Percentiles rank a stretch among this genome's conserved stretches.
These are phyloP conservation scores for Phenoliferia sp. DNA, from an alignment of 1,284 basidiomycete genomes.

Conservation along the genomic window DNA sequence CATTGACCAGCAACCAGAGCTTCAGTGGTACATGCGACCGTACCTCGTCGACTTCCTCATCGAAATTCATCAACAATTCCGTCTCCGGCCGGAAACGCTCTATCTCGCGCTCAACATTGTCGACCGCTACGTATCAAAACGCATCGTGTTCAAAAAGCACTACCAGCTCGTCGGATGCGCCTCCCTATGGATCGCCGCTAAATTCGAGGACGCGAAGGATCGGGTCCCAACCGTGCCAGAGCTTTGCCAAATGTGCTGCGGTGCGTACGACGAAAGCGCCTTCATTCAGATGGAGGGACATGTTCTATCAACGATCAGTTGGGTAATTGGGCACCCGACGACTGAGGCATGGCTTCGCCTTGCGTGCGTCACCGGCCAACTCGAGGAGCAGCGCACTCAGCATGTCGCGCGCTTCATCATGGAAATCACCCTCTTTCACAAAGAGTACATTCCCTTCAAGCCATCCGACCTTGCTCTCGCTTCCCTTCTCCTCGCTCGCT, in stretches of 20 bases:
- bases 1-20: conserved; percentile 94
- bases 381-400: conserved; percentile 83
- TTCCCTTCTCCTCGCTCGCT: conserved; percentile 80
- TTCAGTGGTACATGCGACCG: conserved; percentile 74
- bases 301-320: conserved; percentile 90
- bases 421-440: conserved; percentile 96
- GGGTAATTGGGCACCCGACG: conserved; percentile 95
- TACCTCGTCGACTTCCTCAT: conserved; percentile 98
- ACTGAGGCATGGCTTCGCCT: conserved; percentile 92
- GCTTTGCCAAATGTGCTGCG: conserved; percentile 72
- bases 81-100: conserved; percentile 93
- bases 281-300: conserved; percentile 64
- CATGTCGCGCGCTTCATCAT: conserved; percentile 95
- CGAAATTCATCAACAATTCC: conserved; percentile 95
- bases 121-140: conserved; percentile 97
- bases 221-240: conserved; percentile 93
- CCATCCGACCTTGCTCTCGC: conserved; percentile 84
- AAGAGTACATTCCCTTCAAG: conserved; percentile 82
- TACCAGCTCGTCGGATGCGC: conserved; percentile 99
- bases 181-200: conserved; percentile 97
- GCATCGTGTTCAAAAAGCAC: conserved; percentile 97
- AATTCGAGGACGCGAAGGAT: conserved; percentile 99
- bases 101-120: conserved; percentile 98
- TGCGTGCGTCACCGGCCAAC: conserved; percentile 42
- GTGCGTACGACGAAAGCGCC: conserved; percentile 38